phyloP scores from a whole-genome alignment of 305 asterid genomes.

The Fraxinus dipetala region DNA sequence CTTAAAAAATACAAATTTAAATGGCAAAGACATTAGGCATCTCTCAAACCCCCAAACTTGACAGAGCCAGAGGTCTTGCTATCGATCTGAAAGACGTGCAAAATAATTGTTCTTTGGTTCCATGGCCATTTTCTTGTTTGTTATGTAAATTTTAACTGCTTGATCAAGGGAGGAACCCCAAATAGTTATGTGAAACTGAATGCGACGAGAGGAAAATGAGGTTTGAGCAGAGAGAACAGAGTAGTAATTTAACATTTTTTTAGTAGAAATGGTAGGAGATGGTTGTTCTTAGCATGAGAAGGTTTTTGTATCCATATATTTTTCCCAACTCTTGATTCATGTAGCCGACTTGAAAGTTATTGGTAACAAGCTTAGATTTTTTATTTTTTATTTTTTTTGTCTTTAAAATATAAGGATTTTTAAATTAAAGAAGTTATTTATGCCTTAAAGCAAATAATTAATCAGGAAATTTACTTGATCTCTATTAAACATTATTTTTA shows the following conservation, averaged over 20 bases:
- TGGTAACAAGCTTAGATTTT: not conserved
- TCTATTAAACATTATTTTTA: not conserved
- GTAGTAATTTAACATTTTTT: too few species aligned
- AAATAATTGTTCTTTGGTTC: not conserved
- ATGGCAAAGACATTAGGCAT: slow-evolving; percentile 34
- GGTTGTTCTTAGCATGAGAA: not conserved
- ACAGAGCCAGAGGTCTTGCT: not conserved
- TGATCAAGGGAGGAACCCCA: not conserved
- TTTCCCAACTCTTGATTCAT: not conserved
- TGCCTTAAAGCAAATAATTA: not conserved
- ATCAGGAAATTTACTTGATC: not conserved
- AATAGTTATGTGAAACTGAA: not conserved
- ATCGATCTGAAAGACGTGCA: not conserved
- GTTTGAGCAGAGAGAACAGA: not conserved
- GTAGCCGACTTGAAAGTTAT: not conserved
- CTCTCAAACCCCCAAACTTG: not conserved
- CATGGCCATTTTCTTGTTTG: not conserved
- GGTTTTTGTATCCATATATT: not conserved
- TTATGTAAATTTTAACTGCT: not conserved
- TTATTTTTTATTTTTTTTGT: not conserved
- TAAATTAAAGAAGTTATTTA: not conserved
- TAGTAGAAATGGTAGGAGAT: not conserved
- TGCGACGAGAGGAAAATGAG: not conserved
- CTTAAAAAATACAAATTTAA: slow-evolving; percentile 37
- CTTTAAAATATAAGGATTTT: not conserved